A percentile compares a stretch with the other conserved stretches of the same genome.
phyloP scores from a whole-genome alignment of 1,284 basidiomycete genomes.

The Peniophora sp. region DNA sequence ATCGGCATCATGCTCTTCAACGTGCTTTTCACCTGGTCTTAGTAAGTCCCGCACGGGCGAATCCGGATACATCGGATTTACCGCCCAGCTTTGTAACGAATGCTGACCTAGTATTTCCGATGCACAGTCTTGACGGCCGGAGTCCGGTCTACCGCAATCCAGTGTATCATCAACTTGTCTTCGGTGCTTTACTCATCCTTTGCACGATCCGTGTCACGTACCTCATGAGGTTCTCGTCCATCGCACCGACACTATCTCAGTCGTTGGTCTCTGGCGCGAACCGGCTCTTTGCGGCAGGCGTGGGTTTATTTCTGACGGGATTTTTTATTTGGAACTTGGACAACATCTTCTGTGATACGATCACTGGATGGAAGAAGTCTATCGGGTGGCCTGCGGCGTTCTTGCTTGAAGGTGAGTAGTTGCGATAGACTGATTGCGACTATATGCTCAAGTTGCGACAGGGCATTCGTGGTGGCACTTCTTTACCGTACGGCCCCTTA shows the following conservation, averaged over 20 bases:
- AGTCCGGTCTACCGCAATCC: constrained; percentile 56
- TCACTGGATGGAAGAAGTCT: constrained; percentile 45
- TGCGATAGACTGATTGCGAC: background rate
- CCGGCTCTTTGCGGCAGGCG: constrained; percentile 38
- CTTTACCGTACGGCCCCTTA: constrained; percentile 53
- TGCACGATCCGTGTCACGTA: constrained; percentile 38
- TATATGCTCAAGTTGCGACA: constrained; percentile 12
- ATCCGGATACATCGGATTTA: background rate
- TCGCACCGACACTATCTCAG: constrained; percentile 32
- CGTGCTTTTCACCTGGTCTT: constrained; percentile 52
- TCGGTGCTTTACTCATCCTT: constrained; percentile 41
- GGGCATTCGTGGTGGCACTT: constrained; percentile 72
- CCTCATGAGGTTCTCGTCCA: constrained; percentile 36
- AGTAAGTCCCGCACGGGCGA: constrained; percentile 33
- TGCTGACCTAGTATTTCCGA: background rate
- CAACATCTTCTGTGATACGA: constrained; percentile 52
- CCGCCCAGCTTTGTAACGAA: constrained; percentile 1
- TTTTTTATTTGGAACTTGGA: constrained; percentile 67
- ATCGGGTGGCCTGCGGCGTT: constrained; percentile 62
- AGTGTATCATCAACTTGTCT: constrained; percentile 59
- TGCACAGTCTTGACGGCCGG: background rate
- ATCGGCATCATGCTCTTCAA: constrained; percentile 37
- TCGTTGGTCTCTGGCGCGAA: constrained; percentile 32
- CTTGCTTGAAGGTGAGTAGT: constrained; percentile 45
- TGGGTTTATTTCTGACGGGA: constrained; percentile 42